Conservation (phyloP, 306 rosid genomes). For the Cercis canadensis region DNA sequence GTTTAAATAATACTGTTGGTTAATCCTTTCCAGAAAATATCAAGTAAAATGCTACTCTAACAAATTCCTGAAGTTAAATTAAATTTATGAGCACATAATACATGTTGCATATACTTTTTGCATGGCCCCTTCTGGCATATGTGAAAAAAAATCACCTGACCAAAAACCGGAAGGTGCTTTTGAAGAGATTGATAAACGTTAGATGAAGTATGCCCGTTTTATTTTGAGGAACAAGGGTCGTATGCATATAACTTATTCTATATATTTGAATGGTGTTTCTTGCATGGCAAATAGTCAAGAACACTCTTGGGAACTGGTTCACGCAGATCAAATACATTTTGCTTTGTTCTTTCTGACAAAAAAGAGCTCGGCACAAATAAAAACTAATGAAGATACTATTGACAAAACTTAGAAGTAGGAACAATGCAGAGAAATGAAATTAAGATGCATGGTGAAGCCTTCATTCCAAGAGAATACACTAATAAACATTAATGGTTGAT, state of each 20-base stretch:
- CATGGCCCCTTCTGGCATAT: background rate
- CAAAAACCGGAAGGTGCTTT: conserved; percentile 10
- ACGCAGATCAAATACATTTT: background rate
- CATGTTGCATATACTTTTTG: conserved; percentile 9
- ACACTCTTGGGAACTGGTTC: conserved; percentile 4
- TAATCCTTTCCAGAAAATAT: conserved; percentile 25
- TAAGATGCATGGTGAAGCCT: conserved; percentile 18
- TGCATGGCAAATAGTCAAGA: background rate
- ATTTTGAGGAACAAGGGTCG: background rate
- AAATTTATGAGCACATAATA: conserved; percentile 9
- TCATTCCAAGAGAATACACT: conserved; percentile 22
- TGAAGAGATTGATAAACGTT: background rate
- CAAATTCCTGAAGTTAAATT: conserved; percentile 15
- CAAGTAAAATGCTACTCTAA: conserved; percentile 7
- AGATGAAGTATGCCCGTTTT: background rate
- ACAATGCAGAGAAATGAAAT: conserved; percentile 23
- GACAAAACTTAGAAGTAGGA: conserved; percentile 8
- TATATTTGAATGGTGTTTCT: conserved; percentile 9
- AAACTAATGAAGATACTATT: background rate
- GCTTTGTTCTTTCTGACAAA: background rate
- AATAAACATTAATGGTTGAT: background rate
- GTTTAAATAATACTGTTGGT: conserved; percentile 40
- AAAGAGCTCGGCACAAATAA: background rate
- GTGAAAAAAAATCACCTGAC: background rate
- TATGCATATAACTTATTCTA: conserved; percentile 5